Evolutionary conservation across 2,329 filamentous ascomycete genomes (phyloP), one percentile per base, ranked within the genome.

Genomic region (Aspergillus sp.): DNA sequence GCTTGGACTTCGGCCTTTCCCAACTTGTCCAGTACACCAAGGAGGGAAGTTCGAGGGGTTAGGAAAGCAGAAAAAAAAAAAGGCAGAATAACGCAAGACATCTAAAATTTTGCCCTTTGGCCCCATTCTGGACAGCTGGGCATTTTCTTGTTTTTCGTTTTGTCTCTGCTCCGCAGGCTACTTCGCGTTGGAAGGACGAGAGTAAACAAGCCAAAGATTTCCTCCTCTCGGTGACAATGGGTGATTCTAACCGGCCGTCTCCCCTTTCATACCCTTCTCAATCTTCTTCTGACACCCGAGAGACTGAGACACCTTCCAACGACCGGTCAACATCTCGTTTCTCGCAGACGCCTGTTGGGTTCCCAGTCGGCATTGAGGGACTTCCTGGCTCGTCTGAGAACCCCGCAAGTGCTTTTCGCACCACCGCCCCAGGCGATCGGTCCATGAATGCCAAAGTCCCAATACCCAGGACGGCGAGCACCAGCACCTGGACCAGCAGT

Each of bases 381-480:
- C 30, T 51, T 40, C 42, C 50, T 43, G 49, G 46, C 27, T 49
- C 44, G 39, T 19, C 39, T 45, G 53, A 58, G 34, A 36, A 46
- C 42, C 44, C 48, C 36, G 34, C 52, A 29, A 45, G 44, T 36
- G 32, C 46, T 39, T 49, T 51, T 26, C 40, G 19, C 33, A 33
- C 47, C 29, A 32, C 46, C 28, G 46, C 41, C 6, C 30, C 47
- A 36, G 49, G 41, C 7, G 54, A 61, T 28, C 55, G 51, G 26
- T 46, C 52, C 12, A 38, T 46, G 32, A 62, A 60, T 45, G 52
- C 58, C 6, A 65, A 64, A 52, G 61, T 65, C 6, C 46, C 58
- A 27, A 65, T 65, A 8, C 60, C 63, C 8, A 54, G 63, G 32
- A 56, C 54, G n/a, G 43, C 52, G 7, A 55, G 52, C 30, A 36